Evolutionary conservation across 805 yeast genomes (phyloP), one percentile per base, ranked within the genome.

Genomic region (Metschnikowia lochheadii): DNA sequence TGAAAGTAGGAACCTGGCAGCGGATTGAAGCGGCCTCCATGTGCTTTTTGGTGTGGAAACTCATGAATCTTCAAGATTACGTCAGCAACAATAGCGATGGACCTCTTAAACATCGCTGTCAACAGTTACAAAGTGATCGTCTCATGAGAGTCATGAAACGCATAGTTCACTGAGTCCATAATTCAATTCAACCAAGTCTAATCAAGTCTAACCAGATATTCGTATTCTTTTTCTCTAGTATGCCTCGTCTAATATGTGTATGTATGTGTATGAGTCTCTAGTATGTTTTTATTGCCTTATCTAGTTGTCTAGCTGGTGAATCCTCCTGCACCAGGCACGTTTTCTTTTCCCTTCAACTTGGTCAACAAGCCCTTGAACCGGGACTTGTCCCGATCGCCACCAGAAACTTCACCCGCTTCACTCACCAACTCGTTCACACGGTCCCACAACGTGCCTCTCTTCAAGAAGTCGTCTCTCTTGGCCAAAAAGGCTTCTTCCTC

Each of bases 321-420:
- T 13, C 87, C 87, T 31, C 78, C 86, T 36, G 89, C 90, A 36
- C 91, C 92, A 23, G 94, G 94, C 44, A 82, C 92, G 53, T 78
- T 76, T 44, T 77, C 79, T 58, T 86, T 87, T 38, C 84, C 87
- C 72, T 83, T 83, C 62, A 87, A 76, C 55, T 82, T 80, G 50
- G 72, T 69, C 63, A 87, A 75, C 53, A 87, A 75, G 55, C 79
- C 85, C 62, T 82, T 81, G 70, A 87, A 86, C 56, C 87, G 77
- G 6, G 85, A 68, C 73, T 85, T 85, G 66, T 87, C 91, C 63
- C 85, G 77, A 33, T 70, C 75, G 17, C 73, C 77, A 20, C 80
- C 61, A 8, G 69, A 62, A 36, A 63, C 48, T 37, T 70, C 75
- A 18, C 78, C 78, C 6, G 76, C 73, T 26, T 70, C 75, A 49